phyloP scores from a whole-genome alignment of 129 eudicot species.

The Saussurea involucrata region DNA sequence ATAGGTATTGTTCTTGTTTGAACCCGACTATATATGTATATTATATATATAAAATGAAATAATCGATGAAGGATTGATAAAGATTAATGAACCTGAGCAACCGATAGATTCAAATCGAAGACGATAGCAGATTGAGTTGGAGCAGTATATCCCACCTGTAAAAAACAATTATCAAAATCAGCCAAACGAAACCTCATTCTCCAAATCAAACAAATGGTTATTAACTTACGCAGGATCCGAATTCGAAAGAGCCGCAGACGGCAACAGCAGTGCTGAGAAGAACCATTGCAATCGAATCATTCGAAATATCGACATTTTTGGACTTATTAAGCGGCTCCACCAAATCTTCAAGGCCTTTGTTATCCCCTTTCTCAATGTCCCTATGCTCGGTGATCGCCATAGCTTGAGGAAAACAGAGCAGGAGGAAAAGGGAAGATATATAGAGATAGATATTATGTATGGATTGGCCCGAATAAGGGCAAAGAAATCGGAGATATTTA shows the following conservation, averaged over 20 bases:
- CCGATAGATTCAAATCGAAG: slow-evolving; percentile 55
- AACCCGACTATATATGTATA: no score
- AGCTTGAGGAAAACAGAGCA: neutral
- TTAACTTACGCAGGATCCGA: slow-evolving; percentile 87
- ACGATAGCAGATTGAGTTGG: slow-evolving; percentile 80
- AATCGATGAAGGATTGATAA: neutral
- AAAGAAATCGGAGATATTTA: slow-evolving; percentile 11
- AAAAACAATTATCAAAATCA: slow-evolving; percentile 26
- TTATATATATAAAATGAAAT: neutral
- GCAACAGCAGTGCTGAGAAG: slow-evolving; percentile 73
- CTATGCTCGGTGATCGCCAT: slow-evolving; percentile 55
- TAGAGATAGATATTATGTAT: neutral
- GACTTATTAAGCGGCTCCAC: slow-evolving; percentile 39
- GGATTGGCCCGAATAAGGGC: neutral
- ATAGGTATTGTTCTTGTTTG: no score
- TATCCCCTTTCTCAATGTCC: slow-evolving; percentile 52
- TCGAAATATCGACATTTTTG: slow-evolving; percentile 20
- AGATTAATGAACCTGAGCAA: slow-evolving; percentile 52
- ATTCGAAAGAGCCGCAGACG: slow-evolving; percentile 87
- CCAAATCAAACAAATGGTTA: neutral
- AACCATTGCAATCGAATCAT: slow-evolving; percentile 63
- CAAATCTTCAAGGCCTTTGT: slow-evolving; percentile 46
- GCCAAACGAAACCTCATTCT: slow-evolving; percentile 5
- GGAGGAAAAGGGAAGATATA: neutral
- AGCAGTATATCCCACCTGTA: slow-evolving; percentile 93